Conservation (phyloP, 2,329 filamentous ascomycete genomes). For the Bipolaris bicolor region DNA sequence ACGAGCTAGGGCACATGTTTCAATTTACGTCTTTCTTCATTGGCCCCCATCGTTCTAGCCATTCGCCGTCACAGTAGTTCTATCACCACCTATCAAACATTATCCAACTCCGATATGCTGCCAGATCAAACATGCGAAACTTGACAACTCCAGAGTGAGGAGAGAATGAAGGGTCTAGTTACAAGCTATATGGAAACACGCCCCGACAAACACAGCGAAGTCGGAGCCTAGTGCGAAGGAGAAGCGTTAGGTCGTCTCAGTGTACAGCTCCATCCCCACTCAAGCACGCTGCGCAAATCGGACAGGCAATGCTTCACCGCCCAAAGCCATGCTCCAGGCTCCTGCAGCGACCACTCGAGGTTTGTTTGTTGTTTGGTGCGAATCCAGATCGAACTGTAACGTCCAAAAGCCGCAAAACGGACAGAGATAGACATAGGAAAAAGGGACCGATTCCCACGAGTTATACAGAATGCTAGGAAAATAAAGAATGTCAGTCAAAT, state of each 20-base stretch:
- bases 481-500: conserved; percentile 42
- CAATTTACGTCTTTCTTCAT: conserved; percentile 35
- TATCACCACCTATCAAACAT: conserved; percentile 20
- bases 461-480: conserved; percentile 34
- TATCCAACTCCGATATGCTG: conserved; percentile 18
- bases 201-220: conserved; percentile 9
- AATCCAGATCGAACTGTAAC: conserved; percentile 36
- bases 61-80: conserved; percentile 16
- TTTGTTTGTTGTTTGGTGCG: conserved; percentile 27
- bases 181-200: conserved; percentile 15
- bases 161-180: conserved; percentile 11
- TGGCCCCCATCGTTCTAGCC: conserved; percentile 31
- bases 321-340: conserved; percentile 35
- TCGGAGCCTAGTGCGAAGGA: conserved; percentile 12
- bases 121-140: conserved; percentile 15
- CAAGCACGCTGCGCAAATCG: conserved; percentile 29
- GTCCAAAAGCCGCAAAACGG: conserved; percentile 35
- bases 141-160: conserved; percentile 10
- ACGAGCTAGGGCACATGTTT: conserved; percentile 1
- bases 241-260: conserved; percentile 32
- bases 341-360: conserved; percentile 19
- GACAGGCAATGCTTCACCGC: conserved; percentile 25
- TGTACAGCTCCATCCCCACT: conserved; percentile 40
- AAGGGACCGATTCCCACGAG: conserved; percentile 21
- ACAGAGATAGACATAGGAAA: conserved; percentile 45